Conservation (phyloP, 2,329 filamentous ascomycete species). For the Rhynchosporium agropyri region DNA sequence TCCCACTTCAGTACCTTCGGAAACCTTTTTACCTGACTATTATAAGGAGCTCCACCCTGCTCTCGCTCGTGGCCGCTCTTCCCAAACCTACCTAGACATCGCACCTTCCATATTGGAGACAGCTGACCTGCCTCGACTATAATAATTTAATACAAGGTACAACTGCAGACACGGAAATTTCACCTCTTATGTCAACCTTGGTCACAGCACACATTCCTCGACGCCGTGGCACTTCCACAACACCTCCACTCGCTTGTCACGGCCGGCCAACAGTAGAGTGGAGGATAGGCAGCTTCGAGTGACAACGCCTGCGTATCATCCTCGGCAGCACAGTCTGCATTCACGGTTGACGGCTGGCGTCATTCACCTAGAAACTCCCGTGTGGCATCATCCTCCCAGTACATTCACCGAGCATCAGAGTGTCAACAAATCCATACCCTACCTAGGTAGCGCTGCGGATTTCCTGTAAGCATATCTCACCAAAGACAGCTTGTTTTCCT, state of each 20-base stretch:
- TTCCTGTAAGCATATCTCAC: neutral
- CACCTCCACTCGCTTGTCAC: too few relatives aligned
- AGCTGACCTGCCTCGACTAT: conserved; percentile 1
- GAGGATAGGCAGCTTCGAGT: neutral
- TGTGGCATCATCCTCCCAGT: too few relatives aligned
- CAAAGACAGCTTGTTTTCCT: neutral
- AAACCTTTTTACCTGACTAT: neutral
- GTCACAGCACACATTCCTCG: neutral
- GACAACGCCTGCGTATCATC: conserved; percentile 5
- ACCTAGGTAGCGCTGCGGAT: neutral
- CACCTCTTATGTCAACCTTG: conserved; percentile 2
- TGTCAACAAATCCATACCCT: neutral
- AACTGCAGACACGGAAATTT: conserved; percentile 13
- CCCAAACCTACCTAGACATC: conserved; percentile 20
- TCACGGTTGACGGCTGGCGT: neutral
- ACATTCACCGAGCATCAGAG: too few relatives aligned
- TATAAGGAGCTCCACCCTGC: conserved; percentile 10
- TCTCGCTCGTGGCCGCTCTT: conserved; percentile 10
- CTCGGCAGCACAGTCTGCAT: conserved; percentile 5
- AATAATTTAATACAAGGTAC: neutral
- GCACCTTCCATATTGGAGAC: conserved; percentile 18
- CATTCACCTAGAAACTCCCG: too few relatives aligned
- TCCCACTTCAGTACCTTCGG: too few relatives aligned
- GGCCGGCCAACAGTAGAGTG: neutral
- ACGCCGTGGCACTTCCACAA: conserved; percentile 21